Conservation (phyloP, 306 rosid species). For the Sicyos baderoa region DNA sequence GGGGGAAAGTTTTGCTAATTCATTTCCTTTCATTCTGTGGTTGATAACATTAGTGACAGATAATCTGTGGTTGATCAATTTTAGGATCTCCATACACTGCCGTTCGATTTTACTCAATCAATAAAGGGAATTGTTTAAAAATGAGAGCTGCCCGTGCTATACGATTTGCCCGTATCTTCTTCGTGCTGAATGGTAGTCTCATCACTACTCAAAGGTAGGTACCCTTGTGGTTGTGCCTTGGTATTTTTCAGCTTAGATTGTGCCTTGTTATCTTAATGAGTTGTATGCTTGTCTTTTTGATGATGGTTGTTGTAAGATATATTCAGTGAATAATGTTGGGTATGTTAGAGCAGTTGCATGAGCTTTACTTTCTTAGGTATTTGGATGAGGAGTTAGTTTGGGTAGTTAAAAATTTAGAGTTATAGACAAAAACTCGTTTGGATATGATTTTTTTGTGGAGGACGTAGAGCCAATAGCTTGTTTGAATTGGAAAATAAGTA, state of each 20-base stretch:
- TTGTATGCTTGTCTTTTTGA: background rate
- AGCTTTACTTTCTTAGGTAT: background rate
- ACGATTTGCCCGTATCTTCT: background rate
- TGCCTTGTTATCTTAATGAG: too few relatives aligned
- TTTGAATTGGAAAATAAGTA: too few relatives aligned
- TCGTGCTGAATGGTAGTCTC: background rate
- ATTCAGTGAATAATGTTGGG: background rate
- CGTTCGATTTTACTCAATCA: background rate
- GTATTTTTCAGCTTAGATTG: too few relatives aligned
- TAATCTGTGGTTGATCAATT: background rate
- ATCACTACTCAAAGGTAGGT: conserved; percentile 5
- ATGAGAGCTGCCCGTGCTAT: background rate
- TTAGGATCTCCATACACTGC: background rate
- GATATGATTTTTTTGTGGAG: too few relatives aligned
- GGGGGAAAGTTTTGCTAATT: background rate
- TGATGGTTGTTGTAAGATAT: conserved; percentile 4
- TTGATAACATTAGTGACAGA: background rate
- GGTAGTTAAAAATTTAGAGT: too few relatives aligned
- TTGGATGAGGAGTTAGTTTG: too few relatives aligned
- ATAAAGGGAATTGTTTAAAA: background rate
- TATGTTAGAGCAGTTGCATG: background rate
- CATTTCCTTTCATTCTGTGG: background rate
- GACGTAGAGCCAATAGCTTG: too few relatives aligned
- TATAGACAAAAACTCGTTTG: too few relatives aligned
- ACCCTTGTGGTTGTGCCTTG: too few relatives aligned